A percentile compares a stretch with the other conserved stretches of the same genome.
Evolutionary conservation across 2,329 filamentous ascomycete species (phyloP).

Genomic region (Arthroderma sp.): DNA sequence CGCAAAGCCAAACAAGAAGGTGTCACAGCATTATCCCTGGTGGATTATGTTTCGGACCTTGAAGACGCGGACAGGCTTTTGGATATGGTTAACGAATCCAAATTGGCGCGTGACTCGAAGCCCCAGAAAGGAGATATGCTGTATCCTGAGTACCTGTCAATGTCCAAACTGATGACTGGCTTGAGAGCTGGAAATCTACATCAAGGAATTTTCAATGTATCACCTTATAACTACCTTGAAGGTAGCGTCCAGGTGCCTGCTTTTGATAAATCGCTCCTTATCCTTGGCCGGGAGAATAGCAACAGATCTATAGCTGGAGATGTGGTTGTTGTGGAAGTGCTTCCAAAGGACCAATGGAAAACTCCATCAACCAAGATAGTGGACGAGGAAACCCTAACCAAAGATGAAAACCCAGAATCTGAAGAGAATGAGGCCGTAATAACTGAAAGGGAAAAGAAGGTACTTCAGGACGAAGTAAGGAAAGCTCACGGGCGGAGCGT

Average conservation of each 20-base stretch:
- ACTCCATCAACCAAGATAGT: conserved; percentile 89
- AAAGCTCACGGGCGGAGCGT: conserved; percentile 62
- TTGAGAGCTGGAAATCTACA: conserved; percentile 79
- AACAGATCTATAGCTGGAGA: conserved; percentile 89
- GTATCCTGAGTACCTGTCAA: conserved; percentile 77
- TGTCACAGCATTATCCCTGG: conserved; percentile 54
- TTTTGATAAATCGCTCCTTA: conserved; percentile 76
- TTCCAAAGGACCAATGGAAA: conserved; percentile 95
- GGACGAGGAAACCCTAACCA: conserved; percentile 81
- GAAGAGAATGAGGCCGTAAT: conserved; percentile 64
- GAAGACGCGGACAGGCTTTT: conserved; percentile 74
- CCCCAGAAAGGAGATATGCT: conserved; percentile 57
- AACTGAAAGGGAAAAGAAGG: conserved; percentile 74
- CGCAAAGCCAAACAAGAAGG: conserved; percentile 65
- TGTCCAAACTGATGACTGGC: conserved; percentile 90
- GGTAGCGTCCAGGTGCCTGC: conserved; percentile 79
- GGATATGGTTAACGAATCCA: conserved; percentile 80
- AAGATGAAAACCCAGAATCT: conserved; percentile 82
- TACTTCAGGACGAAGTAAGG: conserved; percentile 82
- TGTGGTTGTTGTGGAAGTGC: conserved; percentile 79
- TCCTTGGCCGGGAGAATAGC: conserved; percentile 89
- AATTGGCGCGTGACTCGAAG: conserved; percentile 52
- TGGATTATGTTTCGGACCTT: conserved; percentile 70
- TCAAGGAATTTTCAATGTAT: conserved; percentile 91
- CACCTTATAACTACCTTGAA: conserved; percentile 94